Conservation (phyloP, 257 asterid species). For the Ocimum tenuiflorum region DNA sequence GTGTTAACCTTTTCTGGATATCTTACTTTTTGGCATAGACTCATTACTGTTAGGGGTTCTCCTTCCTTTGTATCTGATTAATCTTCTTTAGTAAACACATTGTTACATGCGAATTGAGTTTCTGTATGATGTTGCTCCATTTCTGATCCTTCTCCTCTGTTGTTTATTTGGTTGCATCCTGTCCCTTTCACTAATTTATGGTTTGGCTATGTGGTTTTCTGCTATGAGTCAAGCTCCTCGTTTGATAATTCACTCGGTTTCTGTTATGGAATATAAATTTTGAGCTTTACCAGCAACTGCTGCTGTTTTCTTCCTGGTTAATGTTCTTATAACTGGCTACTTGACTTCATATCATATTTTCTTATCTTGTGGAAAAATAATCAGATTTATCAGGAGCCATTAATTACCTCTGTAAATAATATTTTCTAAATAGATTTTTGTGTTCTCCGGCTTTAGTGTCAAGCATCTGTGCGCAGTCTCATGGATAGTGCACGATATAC, state of each 20-base stretch:
- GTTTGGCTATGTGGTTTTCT: not conserved
- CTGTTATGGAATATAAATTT: not conserved
- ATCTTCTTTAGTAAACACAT: too few species aligned
- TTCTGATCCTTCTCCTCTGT: not conserved
- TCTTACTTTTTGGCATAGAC: not conserved
- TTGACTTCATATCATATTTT: not conserved
- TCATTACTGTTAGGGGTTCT: not conserved
- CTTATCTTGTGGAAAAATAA: not conserved
- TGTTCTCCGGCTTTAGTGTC: slow-evolving; percentile 30
- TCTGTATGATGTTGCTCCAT: not conserved
- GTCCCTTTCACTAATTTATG: not conserved
- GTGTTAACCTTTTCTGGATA: not conserved
- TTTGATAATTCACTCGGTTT: not conserved
- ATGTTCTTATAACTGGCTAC: not conserved
- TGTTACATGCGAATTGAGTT: too few species aligned
- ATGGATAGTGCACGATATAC: slow-evolving; percentile 26
- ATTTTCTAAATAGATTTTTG: not conserved
- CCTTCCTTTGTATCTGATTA: too few species aligned
- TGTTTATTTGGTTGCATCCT: not conserved
- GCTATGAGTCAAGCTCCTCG: not conserved
- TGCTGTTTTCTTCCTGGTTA: not conserved
- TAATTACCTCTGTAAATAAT: not conserved
- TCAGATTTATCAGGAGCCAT: not conserved
- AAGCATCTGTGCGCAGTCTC: not conserved
- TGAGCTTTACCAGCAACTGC: not conserved